Evolutionary conservation across 305 asterid species (phyloP), one percentile per base, ranked within the genome.

Genomic region (Euphrasia arctica): DNA sequence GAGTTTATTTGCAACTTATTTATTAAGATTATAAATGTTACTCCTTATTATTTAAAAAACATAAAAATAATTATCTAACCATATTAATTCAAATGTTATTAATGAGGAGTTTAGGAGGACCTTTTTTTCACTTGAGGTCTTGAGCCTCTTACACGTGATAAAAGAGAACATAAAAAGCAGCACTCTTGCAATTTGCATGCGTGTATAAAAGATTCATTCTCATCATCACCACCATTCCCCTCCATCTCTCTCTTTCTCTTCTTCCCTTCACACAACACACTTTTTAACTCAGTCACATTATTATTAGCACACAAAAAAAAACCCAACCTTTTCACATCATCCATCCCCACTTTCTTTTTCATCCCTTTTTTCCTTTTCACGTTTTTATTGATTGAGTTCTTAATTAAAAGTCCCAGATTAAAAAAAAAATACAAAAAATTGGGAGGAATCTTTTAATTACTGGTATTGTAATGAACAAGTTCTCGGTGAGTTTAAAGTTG

Each of bases 121-220:
- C 27, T 25, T 25, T 25, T 25, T 25, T 25, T 25, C 27, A 25
- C 27, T 25, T 25, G 27, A 25, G 27, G 27, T 25, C 9, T 34
- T 7, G 41, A 4, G 43, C 10, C 43, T 39, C 9, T 39, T 39
- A 39, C 43, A 39, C 43, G 43, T 39, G 43, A 39, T 39, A 39
- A 39, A 39, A 39, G 43, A 7, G 9, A 77, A 81, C 84, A 79
- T 74, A 79, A 74, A 84, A 83, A 80, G 86, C 88, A 82, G 10
- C 2, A 39, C 10, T 39, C 78, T 80, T 88, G 96, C 98, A 89
- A 89, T 77, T 80, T 88, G 96, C 98, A 89, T 91, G 98, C 88
- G 90, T 80, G 85, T 83, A 77, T 86, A 82, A 84, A 89, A 87
- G 87, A 83, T 83, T 80, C 91, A 81, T 78, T 70, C 69, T 69